Evolutionary conservation across 192 early-diverging fungal genomes (phyloP), one percentile per base, ranked within the genome.

Genomic region (Entrophospora sp.): DNA sequence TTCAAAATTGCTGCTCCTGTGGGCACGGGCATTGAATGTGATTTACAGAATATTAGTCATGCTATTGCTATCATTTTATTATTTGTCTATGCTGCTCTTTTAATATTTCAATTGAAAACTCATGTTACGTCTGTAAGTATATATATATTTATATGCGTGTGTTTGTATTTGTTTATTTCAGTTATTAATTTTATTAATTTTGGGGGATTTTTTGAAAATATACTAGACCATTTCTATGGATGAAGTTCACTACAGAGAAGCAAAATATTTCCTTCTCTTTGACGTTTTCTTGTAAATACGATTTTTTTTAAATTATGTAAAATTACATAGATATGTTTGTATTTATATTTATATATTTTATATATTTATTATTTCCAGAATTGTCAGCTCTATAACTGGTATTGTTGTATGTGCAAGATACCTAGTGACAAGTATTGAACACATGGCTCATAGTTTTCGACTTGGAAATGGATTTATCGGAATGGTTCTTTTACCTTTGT

Each of bases 381-480:
- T 88, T 49, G 63, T 79, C 13, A 51, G 77, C 13, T 61, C 79
- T 20, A 89, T 89, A 10, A 73, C 82, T 2, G 72, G 87, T 27
- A 84, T 91, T 5, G 84, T 87, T 5, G 72, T 92, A 25, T 90
- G 83, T 51, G 88, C 92, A n/a, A 87, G 91, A 61, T 85, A 83
- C 55, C 78, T 95, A 3, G 91, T 95, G 3, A 82, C 78, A 52
- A 85, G 78, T 27, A 88, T 94, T 61, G 89, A 91, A 68, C 75
- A 79, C 7, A 46, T 93, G n/a, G 87, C 89, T 5, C 66, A 83
- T 48, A 62, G 66, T n/a, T 91, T 81, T 76, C 73, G 82, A 61
- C 72, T 97, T 34, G 83, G 75, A 42, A 79, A 94, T 61, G 86
- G 87, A 20, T 98, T 98, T 81, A 89, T 98, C 18, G 96, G 96